Evolutionary conservation across 257 asterid genomes (phyloP), one percentile per base, ranked within the genome.

Genomic region (Paraleonurus japonicus): DNA sequence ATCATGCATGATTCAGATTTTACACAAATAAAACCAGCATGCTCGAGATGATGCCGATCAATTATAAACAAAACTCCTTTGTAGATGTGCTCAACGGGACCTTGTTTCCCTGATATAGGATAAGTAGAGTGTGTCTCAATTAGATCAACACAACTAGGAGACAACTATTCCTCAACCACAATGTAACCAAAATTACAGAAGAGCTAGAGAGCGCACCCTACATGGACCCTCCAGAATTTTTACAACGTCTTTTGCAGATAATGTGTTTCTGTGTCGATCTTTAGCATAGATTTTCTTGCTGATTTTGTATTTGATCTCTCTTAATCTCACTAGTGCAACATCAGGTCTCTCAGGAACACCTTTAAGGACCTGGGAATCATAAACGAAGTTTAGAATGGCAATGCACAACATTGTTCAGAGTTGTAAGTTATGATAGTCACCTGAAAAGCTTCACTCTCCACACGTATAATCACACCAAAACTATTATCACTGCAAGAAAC

Each of bases 41-140:
- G 99, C 87, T 95, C 99, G 3, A 88, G 97, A 81, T 92, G 99
- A 84, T 89, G 96, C 5, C 97, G 88, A 73, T 92, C 96, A 78
- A 84, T 85, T 55, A 95, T 78, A 76, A 95, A 95, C 75, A 95
- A 63, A 76, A 92, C 81, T 60, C 98, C 95, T 69, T 62, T 87
- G 75, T 70, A 87, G 39, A 95, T 89, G 75, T 92, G 99, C 73
- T 92, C 99, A 28, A 92, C 86, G 13, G 97, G 93, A 47, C 99
- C 99, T 79, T 89, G 97, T 75, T 90, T 89, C 26, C 97, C 99
- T 95, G 77, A 24, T 61, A 24, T 20, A n/a, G 53, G 24, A 65
- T 57, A 57, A 64, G 64, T 55, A 27, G 47, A 63, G 45, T 8
- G 43, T 4, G 39, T 71, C 65, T 70, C 71, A 51, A 26, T 43